These are phyloP conservation scores for Microstegium vimineum DNA, from an alignment of 176 grass and related monocot genomes.

Conservation along the genomic window DNA sequence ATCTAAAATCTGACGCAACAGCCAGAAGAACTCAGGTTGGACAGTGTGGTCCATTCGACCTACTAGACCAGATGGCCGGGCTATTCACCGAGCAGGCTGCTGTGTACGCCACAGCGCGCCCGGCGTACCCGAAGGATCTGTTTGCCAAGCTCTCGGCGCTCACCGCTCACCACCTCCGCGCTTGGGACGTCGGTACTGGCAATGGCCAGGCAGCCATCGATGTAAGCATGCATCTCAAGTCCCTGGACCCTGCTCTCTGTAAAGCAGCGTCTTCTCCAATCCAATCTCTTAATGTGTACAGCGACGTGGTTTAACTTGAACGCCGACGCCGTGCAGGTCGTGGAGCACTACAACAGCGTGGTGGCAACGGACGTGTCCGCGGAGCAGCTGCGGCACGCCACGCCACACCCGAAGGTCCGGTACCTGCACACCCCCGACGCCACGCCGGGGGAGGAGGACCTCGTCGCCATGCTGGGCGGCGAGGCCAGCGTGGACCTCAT, in stretches of 20 bases:
- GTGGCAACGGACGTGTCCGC: constrained; percentile 23
- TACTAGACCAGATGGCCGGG: neutral
- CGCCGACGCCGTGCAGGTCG: neutral
- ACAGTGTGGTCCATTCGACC: neutral
- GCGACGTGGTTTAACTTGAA: too few species aligned
- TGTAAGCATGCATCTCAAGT: constrained; percentile 19
- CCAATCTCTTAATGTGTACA: neutral
- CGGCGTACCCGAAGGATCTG: constrained; percentile 28
- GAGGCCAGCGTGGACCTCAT: constrained; percentile 39
- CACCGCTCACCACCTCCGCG: constrained; percentile 30
- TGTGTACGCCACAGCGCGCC: constrained; percentile 1
- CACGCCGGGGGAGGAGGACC: neutral
- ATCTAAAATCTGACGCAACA: neutral
- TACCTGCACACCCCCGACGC: constrained; percentile 38
- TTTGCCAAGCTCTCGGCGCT: constrained; percentile 28
- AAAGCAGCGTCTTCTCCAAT: neutral
- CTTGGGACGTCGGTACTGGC: constrained; percentile 61
- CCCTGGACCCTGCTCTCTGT: neutral
- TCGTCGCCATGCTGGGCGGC: constrained; percentile 24
- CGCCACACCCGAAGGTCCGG: constrained; percentile 29
- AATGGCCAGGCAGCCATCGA: constrained; percentile 49
- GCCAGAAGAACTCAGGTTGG: neutral
- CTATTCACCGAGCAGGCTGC: constrained; percentile 27
- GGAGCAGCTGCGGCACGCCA: constrained; percentile 30
- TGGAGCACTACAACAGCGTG: constrained; percentile 46